Evolutionary conservation across 305 asterid species (phyloP), one percentile per base, ranked within the genome.

Genomic region (Solanum aculeatissimum): DNA sequence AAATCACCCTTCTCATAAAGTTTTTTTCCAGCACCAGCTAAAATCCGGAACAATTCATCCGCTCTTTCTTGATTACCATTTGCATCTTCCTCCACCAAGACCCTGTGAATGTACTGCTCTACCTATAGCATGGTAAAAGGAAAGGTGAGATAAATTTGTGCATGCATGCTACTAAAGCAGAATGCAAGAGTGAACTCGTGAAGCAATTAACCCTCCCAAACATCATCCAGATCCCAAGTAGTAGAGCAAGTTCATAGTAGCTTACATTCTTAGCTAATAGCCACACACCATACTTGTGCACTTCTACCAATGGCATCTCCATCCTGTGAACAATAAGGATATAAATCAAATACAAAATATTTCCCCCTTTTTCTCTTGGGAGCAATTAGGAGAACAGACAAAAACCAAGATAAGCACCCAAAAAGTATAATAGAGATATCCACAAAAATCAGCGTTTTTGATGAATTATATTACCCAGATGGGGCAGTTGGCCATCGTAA

Each of bases 401-500:
- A 78, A 53, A 29, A 53, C 16, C 81, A 38, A 49, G 66, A 32
- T 32, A 83, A 35, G 18, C 38, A 1, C 18, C 74, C 27, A 23
- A 43, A 60, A 45, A 25, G 9, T 47, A 51, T 60, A 62, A 25
- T 7, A 62, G 75, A 40, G 42, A 80, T 82, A 80, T 71, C 72
- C 75, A 47, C 51, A 58, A 23, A 10, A 81, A 57, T 47, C 47
- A 86, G 82, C 79, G 81, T 79, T 81, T 86, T 86, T 66, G 51
- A 55, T 69, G 80, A 87, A 38, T 83, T 83, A 66, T 81, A 83
- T 91, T 93, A 96, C 98, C 99, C 96, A 86, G 91, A 63, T 45
- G 98, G 99, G 85, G 99, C 97, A 89, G 99, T 97, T 85, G 99
- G 99, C 99, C 99, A 97, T 38, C 99, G 93, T 85, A 97, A 85